phyloP scores from a whole-genome alignment of 1,284 basidiomycete species.

The Mrakiaceae sp. region DNA sequence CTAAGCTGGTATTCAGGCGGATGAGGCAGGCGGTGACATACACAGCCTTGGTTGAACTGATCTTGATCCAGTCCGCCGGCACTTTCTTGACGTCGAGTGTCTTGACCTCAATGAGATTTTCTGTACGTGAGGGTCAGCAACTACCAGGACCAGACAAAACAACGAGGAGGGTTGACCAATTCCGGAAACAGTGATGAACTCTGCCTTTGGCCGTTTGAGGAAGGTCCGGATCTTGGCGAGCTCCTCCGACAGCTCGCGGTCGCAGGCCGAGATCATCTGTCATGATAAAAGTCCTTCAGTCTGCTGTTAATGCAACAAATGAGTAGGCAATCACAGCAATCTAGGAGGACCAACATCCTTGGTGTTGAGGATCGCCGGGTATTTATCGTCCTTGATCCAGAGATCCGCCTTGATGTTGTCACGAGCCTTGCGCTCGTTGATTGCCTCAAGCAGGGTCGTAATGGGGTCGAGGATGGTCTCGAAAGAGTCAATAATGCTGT shows the following conservation, averaged over 20 bases:
- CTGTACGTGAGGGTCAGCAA: conserved; percentile 33
- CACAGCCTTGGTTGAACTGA: conserved; percentile 45
- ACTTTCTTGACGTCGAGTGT: conserved; percentile 58
- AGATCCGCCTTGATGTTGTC: conserved; percentile 59
- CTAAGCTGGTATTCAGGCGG: background rate
- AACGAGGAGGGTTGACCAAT: conserved; percentile 44
- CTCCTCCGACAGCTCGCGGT: conserved; percentile 64
- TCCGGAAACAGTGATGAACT: conserved; percentile 55
- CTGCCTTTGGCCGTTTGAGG: conserved; percentile 61
- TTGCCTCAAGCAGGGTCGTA: conserved; percentile 45
- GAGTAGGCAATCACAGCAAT: no score
- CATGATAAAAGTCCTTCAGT: background rate
- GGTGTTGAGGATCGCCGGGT: conserved; percentile 50
- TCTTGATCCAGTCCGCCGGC: conserved; percentile 66
- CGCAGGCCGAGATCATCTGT: conserved; percentile 33
- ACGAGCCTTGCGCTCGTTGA: conserved; percentile 55
- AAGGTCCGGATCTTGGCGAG: conserved; percentile 60
- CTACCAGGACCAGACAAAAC: background rate
- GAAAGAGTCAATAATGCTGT: conserved; percentile 56
- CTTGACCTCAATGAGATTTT: conserved; percentile 62
- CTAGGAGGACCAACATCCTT: conserved; percentile 32
- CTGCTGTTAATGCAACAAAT: no score
- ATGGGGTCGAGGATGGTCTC: conserved; percentile 53
- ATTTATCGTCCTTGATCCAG: conserved; percentile 62
- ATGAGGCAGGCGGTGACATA: conserved; percentile 27